A percentile compares a stretch with the other conserved stretches of the same genome.
Evolutionary conservation across 345 rosid species (phyloP).

Genomic region (Leavenworthia alabamica): DNA sequence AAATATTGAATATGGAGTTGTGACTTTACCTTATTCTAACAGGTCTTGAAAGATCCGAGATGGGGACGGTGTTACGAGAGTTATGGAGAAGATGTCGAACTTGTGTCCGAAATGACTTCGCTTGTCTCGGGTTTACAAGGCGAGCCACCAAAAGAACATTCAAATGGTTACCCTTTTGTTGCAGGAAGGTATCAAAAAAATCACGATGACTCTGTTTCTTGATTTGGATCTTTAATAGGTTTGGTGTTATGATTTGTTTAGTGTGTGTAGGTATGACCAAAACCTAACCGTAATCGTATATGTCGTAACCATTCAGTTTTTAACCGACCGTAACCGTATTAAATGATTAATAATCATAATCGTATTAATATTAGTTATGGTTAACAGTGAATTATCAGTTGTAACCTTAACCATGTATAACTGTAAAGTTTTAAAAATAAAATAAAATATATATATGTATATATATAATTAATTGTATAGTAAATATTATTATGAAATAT

Average conservation of each 20-base stretch:
- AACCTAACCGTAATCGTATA: too few relatives aligned
- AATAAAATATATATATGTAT: too few relatives aligned
- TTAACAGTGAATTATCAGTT: too few relatives aligned
- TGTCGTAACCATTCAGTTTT: too few relatives aligned
- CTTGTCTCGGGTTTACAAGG: conserved; percentile 73
- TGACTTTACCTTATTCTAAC: conserved; percentile 5
- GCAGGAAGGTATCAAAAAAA: conserved; percentile 88
- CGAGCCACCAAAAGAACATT: conserved; percentile 60
- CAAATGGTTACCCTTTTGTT: conserved; percentile 66
- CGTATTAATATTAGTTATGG: too few relatives aligned
- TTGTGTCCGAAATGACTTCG: conserved; percentile 61
- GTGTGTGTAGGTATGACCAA: too few relatives aligned
- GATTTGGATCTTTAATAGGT: not conserved
- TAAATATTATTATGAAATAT: conserved; percentile 7
- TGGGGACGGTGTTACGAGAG: conserved; percentile 93
- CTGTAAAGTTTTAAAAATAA: too few relatives aligned
- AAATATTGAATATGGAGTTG: not conserved
- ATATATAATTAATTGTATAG: not conserved
- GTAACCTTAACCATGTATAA: too few relatives aligned
- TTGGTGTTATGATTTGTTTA: not conserved
- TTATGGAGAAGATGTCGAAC: conserved; percentile 56
- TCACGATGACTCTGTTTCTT: too few relatives aligned
- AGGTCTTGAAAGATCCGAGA: conserved; percentile 72
- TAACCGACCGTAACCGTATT: too few relatives aligned
- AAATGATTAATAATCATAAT: too few relatives aligned